These are phyloP conservation scores for Teratosphaeriaceae sp. DNA, from an alignment of 2,329 filamentous ascomycete species.

Conservation along the genomic window DNA sequence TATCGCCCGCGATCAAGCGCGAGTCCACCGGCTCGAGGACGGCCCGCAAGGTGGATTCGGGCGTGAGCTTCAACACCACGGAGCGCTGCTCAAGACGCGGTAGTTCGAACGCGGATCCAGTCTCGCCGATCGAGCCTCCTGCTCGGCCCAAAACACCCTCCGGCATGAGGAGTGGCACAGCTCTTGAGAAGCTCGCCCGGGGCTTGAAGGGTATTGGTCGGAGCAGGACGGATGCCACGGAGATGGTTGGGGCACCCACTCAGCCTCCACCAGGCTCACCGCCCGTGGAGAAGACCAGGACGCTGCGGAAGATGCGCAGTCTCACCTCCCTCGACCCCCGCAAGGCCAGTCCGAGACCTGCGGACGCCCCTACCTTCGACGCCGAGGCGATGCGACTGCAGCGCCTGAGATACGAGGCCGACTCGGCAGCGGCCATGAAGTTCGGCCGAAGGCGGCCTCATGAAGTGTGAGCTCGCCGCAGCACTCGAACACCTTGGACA, in stretches of 20 bases:
- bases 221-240: slow-evolving; percentile 45
- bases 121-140: slow-evolving; percentile 16
- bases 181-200: slow-evolving; percentile 54
- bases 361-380: slow-evolving; percentile 39
- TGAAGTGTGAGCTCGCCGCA: slow-evolving; percentile 2
- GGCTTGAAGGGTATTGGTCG: slow-evolving; percentile 55
- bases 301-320: slow-evolving; percentile 32
- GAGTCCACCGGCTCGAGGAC: slow-evolving; percentile 17
- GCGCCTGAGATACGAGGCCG: slow-evolving; percentile 42
- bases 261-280: slow-evolving; percentile 7
- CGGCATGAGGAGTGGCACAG: slow-evolving; percentile 36
- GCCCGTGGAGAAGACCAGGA: slow-evolving; percentile 17
- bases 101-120: slow-evolving; percentile 9
- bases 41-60: slow-evolving; percentile 54
- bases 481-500: no score
- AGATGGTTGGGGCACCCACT: slow-evolving; percentile 30
- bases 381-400: slow-evolving; percentile 43
- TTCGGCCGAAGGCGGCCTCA: slow-evolving; percentile 1
- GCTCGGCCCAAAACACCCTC: slow-evolving; percentile 29
- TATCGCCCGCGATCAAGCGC: slow-evolving; percentile 19
- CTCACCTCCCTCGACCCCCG: slow-evolving; percentile 27
- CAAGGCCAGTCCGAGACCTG: slow-evolving; percentile 19
- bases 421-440: slow-evolving; percentile 3
- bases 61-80: slow-evolving; percentile 50
- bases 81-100: slow-evolving; percentile 16